Conservation (phyloP, 257 asterid genomes). For the Solanum rostratum region DNA sequence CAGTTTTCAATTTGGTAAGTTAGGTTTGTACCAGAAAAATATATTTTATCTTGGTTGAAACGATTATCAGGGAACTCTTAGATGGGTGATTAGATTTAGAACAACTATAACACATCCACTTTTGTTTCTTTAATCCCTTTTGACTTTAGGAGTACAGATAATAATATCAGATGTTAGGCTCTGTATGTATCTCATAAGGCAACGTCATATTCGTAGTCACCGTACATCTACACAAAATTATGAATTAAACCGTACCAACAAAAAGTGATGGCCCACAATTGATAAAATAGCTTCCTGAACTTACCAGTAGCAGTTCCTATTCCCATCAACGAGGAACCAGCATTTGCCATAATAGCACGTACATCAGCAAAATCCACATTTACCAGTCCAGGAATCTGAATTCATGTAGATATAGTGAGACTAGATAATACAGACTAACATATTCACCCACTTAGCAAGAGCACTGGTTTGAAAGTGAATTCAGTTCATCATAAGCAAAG, state of each 20-base stretch:
- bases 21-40: not conserved
- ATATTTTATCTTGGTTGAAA: not conserved
- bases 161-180: not conserved
- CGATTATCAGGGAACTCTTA: not conserved
- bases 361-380: slow-evolving; percentile 39
- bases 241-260: not conserved
- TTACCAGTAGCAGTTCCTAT: slow-evolving; percentile 95
- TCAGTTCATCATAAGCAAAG: not conserved
- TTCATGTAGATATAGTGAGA: slow-evolving; percentile 6
- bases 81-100: not conserved
- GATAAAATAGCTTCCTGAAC: slow-evolving; percentile 1
- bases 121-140: not conserved
- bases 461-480: not conserved
- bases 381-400: slow-evolving; percentile 92
- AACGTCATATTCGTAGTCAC: not conserved
- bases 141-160: not conserved
- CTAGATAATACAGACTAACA: not conserved
- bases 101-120: not conserved
- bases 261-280: not conserved
- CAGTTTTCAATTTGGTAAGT: not conserved
- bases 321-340: slow-evolving; percentile 94
- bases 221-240: not conserved
- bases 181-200: not conserved
- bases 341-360: slow-evolving; percentile 82
- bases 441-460: not conserved